phyloP scores from a whole-genome alignment of 495 filamentous ascomycete genomes.

The Podospora pseudopauciseta region DNA sequence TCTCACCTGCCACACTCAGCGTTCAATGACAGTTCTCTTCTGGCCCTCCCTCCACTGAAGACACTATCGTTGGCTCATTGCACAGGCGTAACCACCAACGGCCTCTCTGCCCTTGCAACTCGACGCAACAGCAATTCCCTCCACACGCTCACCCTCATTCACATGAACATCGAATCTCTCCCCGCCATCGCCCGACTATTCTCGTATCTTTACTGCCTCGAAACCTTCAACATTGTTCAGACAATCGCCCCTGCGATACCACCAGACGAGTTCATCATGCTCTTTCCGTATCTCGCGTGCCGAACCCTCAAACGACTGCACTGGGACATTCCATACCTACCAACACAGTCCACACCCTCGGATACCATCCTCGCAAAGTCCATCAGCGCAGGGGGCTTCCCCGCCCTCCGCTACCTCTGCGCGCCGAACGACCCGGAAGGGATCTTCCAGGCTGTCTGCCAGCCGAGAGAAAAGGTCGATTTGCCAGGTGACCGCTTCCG shows the following conservation, averaged over 20 bases:
- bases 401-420: conserved; percentile 61
- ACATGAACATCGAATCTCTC: conserved; percentile 62
- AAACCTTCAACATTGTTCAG: conserved; percentile 69
- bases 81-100: conserved; percentile 69
- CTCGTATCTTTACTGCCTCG: conserved; percentile 58
- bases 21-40: conserved; percentile 67
- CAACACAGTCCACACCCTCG: conserved; percentile 45
- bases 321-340: conserved; percentile 69
- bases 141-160: conserved; percentile 59
- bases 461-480: conserved; percentile 45
- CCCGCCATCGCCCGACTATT: conserved; percentile 73
- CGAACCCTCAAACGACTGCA: conserved; percentile 64
- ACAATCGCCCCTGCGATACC: conserved; percentile 58
- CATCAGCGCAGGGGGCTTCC: conserved; percentile 68
- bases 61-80: conserved; percentile 74
- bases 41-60: conserved; percentile 66
- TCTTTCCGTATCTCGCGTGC: conserved; percentile 67
- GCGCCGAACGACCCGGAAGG: conserved; percentile 73
- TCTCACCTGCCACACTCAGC: conserved; percentile 67
- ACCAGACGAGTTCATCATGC: conserved; percentile 57
- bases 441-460: conserved; percentile 66
- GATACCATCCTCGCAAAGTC: conserved; percentile 70
- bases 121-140: conserved; percentile 54
- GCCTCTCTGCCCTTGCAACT: conserved; percentile 69
- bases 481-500: conserved; percentile 36